These are phyloP conservation scores for Populus euphratica DNA, from an alignment of 345 rosid genomes.

Conservation along the genomic window DNA sequence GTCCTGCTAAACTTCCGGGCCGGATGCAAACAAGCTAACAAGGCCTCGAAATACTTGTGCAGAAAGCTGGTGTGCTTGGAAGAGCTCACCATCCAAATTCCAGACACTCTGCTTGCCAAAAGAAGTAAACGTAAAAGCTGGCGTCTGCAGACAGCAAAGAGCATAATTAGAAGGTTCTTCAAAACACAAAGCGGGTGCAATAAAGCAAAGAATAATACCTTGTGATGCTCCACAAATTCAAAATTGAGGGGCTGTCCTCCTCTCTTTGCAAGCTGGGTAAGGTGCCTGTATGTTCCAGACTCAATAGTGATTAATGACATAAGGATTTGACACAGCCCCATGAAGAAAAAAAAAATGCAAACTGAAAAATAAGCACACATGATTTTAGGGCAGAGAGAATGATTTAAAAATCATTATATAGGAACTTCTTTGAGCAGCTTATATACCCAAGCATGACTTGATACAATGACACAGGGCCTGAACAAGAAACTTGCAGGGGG, in stretches of 20 bases:
- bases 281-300: conserved; percentile 56
- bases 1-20: conserved; percentile 62
- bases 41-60: conserved; percentile 90
- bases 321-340: neutral
- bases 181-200: too few species aligned
- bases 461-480: too few species aligned
- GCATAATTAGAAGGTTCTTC: neutral
- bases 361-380: neutral
- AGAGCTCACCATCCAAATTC: conserved; percentile 95
- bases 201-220: conserved; percentile 34
- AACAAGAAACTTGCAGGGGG: too few species aligned
- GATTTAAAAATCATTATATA: too few species aligned
- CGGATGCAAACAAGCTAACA: conserved; percentile 76
- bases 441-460: too few species aligned
- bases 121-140: conserved; percentile 82
- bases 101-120: conserved; percentile 73
- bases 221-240: conserved; percentile 83
- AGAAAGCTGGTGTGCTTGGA: conserved; percentile 79
- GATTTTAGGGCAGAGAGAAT: too few species aligned
- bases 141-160: conserved; percentile 43
- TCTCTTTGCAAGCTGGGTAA: conserved; percentile 80
- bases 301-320: neutral
- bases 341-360: neutral
- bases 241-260: conserved; percentile 75
- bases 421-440: too few species aligned